These are phyloP conservation scores for Ampelomyces quisqualis DNA, from an alignment of 2,329 filamentous ascomycete species.

Conservation along the genomic window DNA sequence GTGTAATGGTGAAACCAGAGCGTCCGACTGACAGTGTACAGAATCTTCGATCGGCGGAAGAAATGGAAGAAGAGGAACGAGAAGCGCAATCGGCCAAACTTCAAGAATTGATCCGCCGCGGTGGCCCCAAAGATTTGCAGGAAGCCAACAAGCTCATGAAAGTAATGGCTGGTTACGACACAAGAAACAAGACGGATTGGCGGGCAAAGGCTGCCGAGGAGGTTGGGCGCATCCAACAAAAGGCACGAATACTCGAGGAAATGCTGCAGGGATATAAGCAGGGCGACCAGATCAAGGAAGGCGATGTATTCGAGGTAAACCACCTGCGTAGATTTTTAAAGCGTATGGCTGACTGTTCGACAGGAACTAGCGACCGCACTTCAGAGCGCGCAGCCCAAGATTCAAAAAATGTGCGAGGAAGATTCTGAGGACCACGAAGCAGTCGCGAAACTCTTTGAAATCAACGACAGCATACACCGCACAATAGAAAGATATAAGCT, in stretches of 20 bases:
- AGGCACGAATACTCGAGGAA: constrained; percentile 88
- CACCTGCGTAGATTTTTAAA: constrained; percentile 24
- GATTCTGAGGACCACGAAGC: constrained; percentile 96
- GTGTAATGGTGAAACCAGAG: not conserved
- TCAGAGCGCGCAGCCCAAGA: constrained; percentile 94
- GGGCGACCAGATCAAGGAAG: constrained; percentile 74
- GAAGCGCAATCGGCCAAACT: constrained; percentile 97
- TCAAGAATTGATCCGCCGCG: constrained; percentile 91
- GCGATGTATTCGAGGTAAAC: constrained; percentile 65
- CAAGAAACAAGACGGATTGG: constrained; percentile 93
- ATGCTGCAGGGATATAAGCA: constrained; percentile 81
- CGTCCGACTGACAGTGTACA: constrained; percentile 44
- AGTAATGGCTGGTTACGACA: constrained; percentile 97
- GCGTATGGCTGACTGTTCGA: constrained; percentile 16
- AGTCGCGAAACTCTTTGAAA: constrained; percentile 90
- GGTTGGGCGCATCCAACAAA: constrained; percentile 91
- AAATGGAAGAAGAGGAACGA: constrained; percentile 96
- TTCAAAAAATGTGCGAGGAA: constrained; percentile 99
- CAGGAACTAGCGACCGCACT: constrained; percentile 85
- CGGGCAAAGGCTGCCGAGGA: constrained; percentile 96
- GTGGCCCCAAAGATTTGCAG: constrained; percentile 87
- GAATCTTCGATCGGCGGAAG: constrained; percentile 94
- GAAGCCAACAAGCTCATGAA: constrained; percentile 99
- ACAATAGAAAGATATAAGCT: constrained; percentile 95
- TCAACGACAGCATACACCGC: constrained; percentile 97